Base-by-base conservation (phyloP, 2,329 filamentous ascomycete genomes). In the Fusarium agapanthi region DNA sequence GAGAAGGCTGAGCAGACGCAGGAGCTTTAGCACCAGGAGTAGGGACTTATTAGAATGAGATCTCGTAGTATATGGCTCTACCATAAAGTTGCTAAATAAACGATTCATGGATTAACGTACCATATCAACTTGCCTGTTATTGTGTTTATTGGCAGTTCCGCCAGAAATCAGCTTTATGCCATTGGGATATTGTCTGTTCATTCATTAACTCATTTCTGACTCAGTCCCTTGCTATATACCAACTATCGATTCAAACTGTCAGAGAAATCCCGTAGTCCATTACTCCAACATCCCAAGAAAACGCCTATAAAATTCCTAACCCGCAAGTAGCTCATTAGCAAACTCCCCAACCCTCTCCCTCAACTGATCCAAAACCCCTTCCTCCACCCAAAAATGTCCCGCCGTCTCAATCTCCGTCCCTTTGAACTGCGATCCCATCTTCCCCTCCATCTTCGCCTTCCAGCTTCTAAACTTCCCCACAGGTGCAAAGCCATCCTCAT, bases 401-500 rank as follows among this genome's bases (percentile, higher is more conserved):
- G 88, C 89, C 1, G 83, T 83, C 20, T 80, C 72, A 30, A 91
- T 82, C 71, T 90, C 87, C 6, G 81, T 77, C 20, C 81, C 82
- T 10, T 75, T 78, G 64, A 91, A 90, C 55, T 70, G 76, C 24
- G 88, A 89, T 4, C 79, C 80, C 1, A 80, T 78, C 43, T 73
- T 75, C 18, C 80, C 79, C 24, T 81, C 79, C 48, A 95, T 81
- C 66, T 84, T 86, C 44, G 83, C 82, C 15, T 85, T 84, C 95
- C 95, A 97, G 2, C 85, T 82, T 16, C 88, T 86, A 74, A 95
- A 84, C 79, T 89, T 93, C 65, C 86, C 87, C 7, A 84, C 84
- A 2, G 90, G 88, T 3, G 93, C 91, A 72, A 98, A 97, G 0
- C 87, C 82, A 80, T 98, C 95, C 8, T 88, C 85, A 56, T 91